Evolutionary conservation across 2,329 filamentous ascomycete species (phyloP), one percentile per base, ranked within the genome.

Genomic region (Aspergillus cejpii): DNA sequence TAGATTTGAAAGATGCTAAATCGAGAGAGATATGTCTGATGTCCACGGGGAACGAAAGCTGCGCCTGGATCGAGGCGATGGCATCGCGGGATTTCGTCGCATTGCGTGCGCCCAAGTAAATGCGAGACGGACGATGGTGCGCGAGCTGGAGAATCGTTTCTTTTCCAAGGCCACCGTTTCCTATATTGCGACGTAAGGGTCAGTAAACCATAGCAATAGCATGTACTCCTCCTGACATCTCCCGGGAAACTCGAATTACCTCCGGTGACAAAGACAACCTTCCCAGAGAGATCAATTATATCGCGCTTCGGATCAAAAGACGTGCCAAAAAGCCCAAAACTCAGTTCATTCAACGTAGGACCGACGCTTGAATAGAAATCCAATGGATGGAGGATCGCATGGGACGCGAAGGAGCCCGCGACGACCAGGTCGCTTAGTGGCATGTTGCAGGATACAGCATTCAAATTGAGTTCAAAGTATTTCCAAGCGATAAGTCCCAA

Each of bases 91-190:
- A 70, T 37, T 70, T 64, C 33, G 58, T 51, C 39, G 62, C 62
- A 15, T 65, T 73, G 37, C 77, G 73, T 2, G 75, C 75, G 11
- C 70, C 75, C 46, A 81, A 70, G 62, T 75, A 80, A 48, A 81
- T 74, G 44, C 76, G 71, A 1, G 65, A 62, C 1, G 78, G 76
- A 6, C 65, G 58, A 55, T 79, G 77, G 45, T 64, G 66, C n/a
- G 72, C 72, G 34, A 78, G 65, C 41, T 73, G 67, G 27, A 69
- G 55, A 34, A 76, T 59, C 6, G 72, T 71, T 51, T 74, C 68
- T 57, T 67, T 68, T 26, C 73, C 73, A 20, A 74, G 62, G 6
- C 72, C 73, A 20, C 61, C 54, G 49, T 73, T 75, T 21, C 72
- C 71, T 71, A 37, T n/a, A 45, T 37, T 33, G 29, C 14, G 5